Evolutionary conservation across 805 yeast species (phyloP).

Genomic region (Helenozyma rhizophorensis): DNA sequence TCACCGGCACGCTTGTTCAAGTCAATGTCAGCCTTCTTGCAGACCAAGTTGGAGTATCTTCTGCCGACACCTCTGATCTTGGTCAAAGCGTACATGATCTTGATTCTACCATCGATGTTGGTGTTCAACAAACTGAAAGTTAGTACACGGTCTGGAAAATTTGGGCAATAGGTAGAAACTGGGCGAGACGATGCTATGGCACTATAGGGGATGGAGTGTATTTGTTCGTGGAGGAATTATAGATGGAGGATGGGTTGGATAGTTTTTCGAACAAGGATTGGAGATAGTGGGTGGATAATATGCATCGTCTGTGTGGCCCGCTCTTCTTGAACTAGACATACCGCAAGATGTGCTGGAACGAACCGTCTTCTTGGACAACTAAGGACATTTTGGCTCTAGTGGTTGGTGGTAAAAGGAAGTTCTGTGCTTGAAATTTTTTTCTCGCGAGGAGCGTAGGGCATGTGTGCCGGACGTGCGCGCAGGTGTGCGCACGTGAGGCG

Average conservation of each 20-base stretch:
- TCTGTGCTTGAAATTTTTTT: slow-evolving; percentile 18
- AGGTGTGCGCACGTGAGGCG: slow-evolving; percentile 2
- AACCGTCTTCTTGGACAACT: slow-evolving; percentile 98
- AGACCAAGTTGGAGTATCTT: slow-evolving; percentile 99
- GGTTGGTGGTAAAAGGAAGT: slow-evolving; percentile 11
- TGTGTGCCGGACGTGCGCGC: slow-evolving; percentile 13
- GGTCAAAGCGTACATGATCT: slow-evolving; percentile 99
- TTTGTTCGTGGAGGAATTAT: neutral
- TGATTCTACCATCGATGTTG: slow-evolving; percentile 99
- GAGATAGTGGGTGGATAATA: too few species aligned
- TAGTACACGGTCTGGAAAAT: slow-evolving; percentile 6
- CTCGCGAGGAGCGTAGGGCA: slow-evolving; percentile 12
- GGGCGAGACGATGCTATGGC: neutral
- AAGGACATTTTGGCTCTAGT: slow-evolving; percentile 67
- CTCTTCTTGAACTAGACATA: slow-evolving; percentile 58
- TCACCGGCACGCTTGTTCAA: slow-evolving; percentile 99
- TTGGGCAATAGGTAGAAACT: neutral
- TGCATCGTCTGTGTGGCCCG: too few species aligned
- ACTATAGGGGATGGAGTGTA: neutral
- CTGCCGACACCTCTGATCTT: slow-evolving; percentile 99
- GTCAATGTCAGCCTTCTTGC: slow-evolving; percentile 99
- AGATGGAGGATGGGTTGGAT: neutral
- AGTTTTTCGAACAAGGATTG: too few species aligned
- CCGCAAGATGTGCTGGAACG: slow-evolving; percentile 99
- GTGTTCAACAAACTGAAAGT: slow-evolving; percentile 91